phyloP scores from a whole-genome alignment of 2,329 filamentous ascomycete species.

The Ceratocystis colombiana region DNA sequence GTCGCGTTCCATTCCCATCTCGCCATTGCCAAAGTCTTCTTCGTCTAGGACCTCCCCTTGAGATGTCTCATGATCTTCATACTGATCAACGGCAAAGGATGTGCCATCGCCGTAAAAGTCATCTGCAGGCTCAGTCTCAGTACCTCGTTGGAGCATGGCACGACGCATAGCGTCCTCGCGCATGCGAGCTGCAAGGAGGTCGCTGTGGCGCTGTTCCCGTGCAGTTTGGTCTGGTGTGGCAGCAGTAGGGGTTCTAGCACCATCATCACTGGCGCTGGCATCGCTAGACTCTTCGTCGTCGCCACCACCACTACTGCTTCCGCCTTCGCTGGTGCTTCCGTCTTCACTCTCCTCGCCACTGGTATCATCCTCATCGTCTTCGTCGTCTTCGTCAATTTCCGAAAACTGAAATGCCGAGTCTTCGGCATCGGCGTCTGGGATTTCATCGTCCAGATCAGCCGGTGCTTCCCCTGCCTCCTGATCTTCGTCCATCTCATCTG shows the following conservation, averaged over 20 bases:
- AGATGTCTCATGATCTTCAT: constrained; percentile 13
- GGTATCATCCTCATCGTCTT: constrained; percentile 35
- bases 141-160: constrained; percentile 21
- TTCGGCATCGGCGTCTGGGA: constrained; percentile 55
- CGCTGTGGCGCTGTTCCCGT: constrained; percentile 39
- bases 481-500: constrained; percentile 44
- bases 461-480: constrained; percentile 44
- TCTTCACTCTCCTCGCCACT: neutral
- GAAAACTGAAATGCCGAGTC: constrained; percentile 30
- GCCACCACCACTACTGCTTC: constrained; percentile 30
- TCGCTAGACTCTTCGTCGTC: constrained; percentile 32
- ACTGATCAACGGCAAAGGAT: constrained; percentile 31
- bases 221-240: constrained; percentile 31
- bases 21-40: constrained; percentile 42
- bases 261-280: constrained; percentile 5
- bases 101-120: constrained; percentile 41
- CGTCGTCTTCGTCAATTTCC: constrained; percentile 37
- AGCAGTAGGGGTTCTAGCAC: constrained; percentile 28
- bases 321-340: constrained; percentile 1
- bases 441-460: constrained; percentile 61
- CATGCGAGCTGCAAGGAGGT: constrained; percentile 43
- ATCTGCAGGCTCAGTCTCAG: constrained; percentile 41
- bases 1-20: constrained; percentile 55
- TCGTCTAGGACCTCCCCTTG: constrained; percentile 51
- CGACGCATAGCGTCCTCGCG: constrained; percentile 54